Conservation (phyloP, 345 rosid species). For the Conringia planisiliqua region DNA sequence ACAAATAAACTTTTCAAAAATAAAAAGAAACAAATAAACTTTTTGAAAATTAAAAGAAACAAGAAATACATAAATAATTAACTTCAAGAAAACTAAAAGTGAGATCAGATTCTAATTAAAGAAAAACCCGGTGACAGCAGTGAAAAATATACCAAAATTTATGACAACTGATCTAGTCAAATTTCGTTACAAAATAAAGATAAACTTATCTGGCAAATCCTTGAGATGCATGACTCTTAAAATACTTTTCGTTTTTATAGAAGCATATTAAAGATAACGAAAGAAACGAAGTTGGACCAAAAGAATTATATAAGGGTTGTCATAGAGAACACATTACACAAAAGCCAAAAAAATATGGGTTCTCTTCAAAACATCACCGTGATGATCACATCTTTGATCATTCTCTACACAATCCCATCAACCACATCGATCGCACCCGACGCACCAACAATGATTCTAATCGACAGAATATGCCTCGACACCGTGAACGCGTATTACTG, state of each 20-base stretch:
- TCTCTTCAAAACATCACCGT: neutral
- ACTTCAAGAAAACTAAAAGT: neutral
- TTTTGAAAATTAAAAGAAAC: no score
- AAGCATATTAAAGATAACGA: neutral
- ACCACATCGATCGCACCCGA: neutral
- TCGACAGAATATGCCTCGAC: neutral
- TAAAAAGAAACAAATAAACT: no score
- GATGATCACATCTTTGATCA: neutral
- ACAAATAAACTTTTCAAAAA: no score
- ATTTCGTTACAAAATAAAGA: neutral
- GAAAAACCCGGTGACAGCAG: neutral
- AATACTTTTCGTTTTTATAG: neutral
- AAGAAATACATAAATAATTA: no score
- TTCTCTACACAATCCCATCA: neutral
- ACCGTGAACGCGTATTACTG: neutral
- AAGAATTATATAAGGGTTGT: no score
- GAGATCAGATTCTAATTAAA: neutral
- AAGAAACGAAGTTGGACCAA: neutral
- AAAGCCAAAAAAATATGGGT: neutral
- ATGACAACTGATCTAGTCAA: neutral
- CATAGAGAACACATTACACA: neutral
- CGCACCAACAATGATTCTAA: constrained; percentile 2
- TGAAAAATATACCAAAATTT: neutral
- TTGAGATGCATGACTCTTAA: neutral
- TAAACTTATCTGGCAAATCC: neutral